Evolutionary conservation across 73 alveolate species (phyloP).

Genomic region (Paramecium caudatum): DNA sequence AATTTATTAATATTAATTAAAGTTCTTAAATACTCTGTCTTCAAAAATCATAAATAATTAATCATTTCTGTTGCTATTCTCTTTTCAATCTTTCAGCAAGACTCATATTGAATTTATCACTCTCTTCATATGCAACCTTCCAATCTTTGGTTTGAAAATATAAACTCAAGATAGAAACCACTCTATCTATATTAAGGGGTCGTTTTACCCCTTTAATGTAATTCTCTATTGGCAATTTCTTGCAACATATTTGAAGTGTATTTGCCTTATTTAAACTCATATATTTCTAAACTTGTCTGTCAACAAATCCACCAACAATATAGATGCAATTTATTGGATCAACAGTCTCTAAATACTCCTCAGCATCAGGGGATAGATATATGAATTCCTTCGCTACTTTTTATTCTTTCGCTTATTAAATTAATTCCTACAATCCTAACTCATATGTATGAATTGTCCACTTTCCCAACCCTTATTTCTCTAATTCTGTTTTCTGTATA

Average conservation of each 20-base stretch:
- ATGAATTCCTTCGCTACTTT: conserved; percentile 24
- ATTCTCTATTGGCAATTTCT: conserved; percentile 34
- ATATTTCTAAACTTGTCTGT: conserved; percentile 50
- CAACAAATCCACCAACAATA: conserved; percentile 65
- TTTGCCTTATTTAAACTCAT: conserved; percentile 62
- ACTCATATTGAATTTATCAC: conserved; percentile 29
- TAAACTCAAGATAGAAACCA: conserved; percentile 29
- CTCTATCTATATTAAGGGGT: conserved; percentile 57
- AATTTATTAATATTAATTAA: neutral
- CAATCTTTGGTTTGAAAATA: conserved; percentile 8
- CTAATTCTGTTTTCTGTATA: conserved; percentile 37
- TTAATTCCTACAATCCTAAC: conserved; percentile 10
- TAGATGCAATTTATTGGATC: conserved; percentile 51
- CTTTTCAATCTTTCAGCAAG: conserved; percentile 23
- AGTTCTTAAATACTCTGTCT: neutral
- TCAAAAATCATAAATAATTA: no score
- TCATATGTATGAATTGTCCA: conserved; percentile 54
- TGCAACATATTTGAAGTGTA: conserved; percentile 4
- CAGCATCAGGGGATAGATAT: conserved; percentile 61
- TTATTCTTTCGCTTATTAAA: neutral
- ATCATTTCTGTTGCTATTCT: neutral
- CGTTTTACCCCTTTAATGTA: conserved; percentile 19
- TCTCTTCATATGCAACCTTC: conserved; percentile 27
- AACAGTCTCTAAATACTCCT: conserved; percentile 29
- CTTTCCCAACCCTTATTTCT: conserved; percentile 31